Conservation (phyloP, 495 filamentous ascomycete species). For the Talaromyces liani region DNA sequence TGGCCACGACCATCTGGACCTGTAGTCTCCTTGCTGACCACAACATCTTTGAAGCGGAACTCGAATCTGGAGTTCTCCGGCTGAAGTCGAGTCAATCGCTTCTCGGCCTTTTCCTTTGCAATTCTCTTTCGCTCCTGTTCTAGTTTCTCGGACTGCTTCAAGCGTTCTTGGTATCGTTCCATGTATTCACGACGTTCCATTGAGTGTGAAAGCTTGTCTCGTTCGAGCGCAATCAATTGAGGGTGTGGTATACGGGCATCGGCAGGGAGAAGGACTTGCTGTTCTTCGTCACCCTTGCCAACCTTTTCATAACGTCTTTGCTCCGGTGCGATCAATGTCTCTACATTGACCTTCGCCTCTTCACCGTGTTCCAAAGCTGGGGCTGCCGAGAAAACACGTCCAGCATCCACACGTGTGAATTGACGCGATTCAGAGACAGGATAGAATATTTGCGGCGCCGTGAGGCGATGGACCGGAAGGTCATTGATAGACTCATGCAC, state of each 20-base stretch:
- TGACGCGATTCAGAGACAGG: slow-evolving; percentile 82
- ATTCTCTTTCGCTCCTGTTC: slow-evolving; percentile 30
- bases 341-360: slow-evolving; percentile 13
- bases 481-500: slow-evolving; percentile 88
- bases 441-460: slow-evolving; percentile 78
- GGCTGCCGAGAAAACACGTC: slow-evolving; percentile 64
- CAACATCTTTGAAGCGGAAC: slow-evolving; percentile 67
- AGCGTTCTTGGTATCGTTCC: slow-evolving; percentile 32
- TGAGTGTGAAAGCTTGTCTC: slow-evolving; percentile 21
- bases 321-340: slow-evolving; percentile 24
- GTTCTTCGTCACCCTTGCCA: slow-evolving; percentile 33
- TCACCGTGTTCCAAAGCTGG: slow-evolving; percentile 23
- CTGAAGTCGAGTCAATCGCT: slow-evolving; percentile 30
- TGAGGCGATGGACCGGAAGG: slow-evolving; percentile 72
- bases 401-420: slow-evolving; percentile 86
- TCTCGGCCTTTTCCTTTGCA: slow-evolving; percentile 31
- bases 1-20: slow-evolving; percentile 52
- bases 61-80: slow-evolving; percentile 60
- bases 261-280: slow-evolving; percentile 62
- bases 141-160: slow-evolving; percentile 33
- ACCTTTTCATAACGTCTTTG: slow-evolving; percentile 31
- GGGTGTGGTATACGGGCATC: slow-evolving; percentile 87
- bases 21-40: slow-evolving; percentile 47
- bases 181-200: slow-evolving; percentile 26
- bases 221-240: slow-evolving; percentile 62